A percentile compares a stretch with the other conserved stretches of the same genome.
phyloP scores from a whole-genome alignment of 176 grass and related monocot species.

The Elaeis guineensis region DNA sequence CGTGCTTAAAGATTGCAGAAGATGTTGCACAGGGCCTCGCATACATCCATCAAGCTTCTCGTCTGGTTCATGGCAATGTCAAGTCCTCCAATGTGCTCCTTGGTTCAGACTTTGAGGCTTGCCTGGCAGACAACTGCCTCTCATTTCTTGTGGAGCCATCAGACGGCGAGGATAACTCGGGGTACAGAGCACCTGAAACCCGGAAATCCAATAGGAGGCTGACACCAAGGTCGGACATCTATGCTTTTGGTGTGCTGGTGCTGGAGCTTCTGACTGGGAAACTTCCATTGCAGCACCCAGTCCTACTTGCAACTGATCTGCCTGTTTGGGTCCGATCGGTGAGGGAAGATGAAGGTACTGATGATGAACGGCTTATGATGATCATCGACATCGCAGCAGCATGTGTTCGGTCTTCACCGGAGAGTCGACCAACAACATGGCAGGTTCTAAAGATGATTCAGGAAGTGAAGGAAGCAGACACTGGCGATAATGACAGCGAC shows the following conservation, averaged over 20 bases:
- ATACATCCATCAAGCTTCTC: slow-evolving; percentile 91
- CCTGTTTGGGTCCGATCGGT: slow-evolving; percentile 50
- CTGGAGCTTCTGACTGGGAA: slow-evolving; percentile 84
- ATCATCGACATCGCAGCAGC: slow-evolving; percentile 63
- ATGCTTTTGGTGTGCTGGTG: slow-evolving; percentile 72
- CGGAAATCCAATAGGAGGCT: slow-evolving; percentile 57
- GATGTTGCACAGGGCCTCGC: slow-evolving; percentile 82
- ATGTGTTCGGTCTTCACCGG: slow-evolving; percentile 55
- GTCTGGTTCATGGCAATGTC: slow-evolving; percentile 87
- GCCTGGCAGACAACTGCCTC: slow-evolving; percentile 83
- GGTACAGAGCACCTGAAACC: slow-evolving; percentile 72
- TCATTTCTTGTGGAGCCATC: slow-evolving; percentile 74
- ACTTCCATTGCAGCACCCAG: slow-evolving; percentile 49
- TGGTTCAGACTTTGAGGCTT: slow-evolving; percentile 91
- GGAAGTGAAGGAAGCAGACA: slow-evolving; percentile 84
- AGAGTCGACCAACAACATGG: slow-evolving; percentile 81
- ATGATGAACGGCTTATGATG: slow-evolving; percentile 63
- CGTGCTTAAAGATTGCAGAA: slow-evolving; percentile 97
- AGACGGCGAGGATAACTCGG: slow-evolving; percentile 39
- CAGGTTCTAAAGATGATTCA: slow-evolving; percentile 99
- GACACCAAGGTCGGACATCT: slow-evolving; percentile 82
- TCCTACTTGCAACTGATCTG: slow-evolving; percentile 50
- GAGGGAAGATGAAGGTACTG: slow-evolving; percentile 46
- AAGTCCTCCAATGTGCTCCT: slow-evolving; percentile 80
- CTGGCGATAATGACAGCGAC: slow-evolving; percentile 66